Percentiles rank a stretch among this genome's conserved stretches.
phyloP scores from a whole-genome alignment of 225 moss, liverwort and hornwort species.

The Polytrichum commune region DNA sequence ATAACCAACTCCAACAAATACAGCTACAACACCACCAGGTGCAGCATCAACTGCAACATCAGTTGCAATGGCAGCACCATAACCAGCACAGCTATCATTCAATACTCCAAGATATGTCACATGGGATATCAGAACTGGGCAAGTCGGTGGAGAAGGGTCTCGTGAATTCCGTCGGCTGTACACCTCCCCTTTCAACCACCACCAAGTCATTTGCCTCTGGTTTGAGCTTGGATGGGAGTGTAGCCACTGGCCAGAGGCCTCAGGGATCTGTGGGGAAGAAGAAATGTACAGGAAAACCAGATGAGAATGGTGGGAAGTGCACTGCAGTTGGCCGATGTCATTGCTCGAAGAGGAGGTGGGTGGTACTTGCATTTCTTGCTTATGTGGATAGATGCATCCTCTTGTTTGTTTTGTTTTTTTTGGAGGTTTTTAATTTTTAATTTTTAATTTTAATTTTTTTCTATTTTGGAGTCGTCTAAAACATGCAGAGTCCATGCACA shows the following conservation, averaged over 20 bases:
- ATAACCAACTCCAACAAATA: constrained; percentile 13
- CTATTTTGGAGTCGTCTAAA: too few relatives aligned
- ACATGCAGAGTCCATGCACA: too few relatives aligned
- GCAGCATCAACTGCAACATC: constrained; percentile 35
- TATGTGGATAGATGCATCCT: too few relatives aligned
- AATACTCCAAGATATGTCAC: constrained; percentile 35
- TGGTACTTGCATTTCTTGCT: not conserved
- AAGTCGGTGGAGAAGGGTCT: constrained; percentile 36
- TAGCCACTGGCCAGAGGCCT: constrained; percentile 14
- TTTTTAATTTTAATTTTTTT: too few relatives aligned
- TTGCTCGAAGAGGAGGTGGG: constrained; percentile 27
- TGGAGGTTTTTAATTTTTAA: not conserved
- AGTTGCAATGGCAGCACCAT: constrained; percentile 16
- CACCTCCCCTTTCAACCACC: constrained; percentile 36
- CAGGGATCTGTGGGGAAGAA: constrained; percentile 12
- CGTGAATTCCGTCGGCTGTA: constrained; percentile 45
- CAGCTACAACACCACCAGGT: constrained; percentile 17
- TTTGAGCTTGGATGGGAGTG: constrained; percentile 55
- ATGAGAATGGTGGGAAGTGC: constrained; percentile 25
- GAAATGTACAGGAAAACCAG: constrained; percentile 25
- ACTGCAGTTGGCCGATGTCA: constrained; percentile 18
- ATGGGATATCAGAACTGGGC: constrained; percentile 32
- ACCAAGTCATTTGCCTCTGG: constrained; percentile 43
- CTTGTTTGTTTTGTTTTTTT: not conserved
- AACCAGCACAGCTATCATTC: constrained; percentile 36